Conservation (phyloP, 139 green algal genomes). For the Spirogloea muscicola region DNA sequence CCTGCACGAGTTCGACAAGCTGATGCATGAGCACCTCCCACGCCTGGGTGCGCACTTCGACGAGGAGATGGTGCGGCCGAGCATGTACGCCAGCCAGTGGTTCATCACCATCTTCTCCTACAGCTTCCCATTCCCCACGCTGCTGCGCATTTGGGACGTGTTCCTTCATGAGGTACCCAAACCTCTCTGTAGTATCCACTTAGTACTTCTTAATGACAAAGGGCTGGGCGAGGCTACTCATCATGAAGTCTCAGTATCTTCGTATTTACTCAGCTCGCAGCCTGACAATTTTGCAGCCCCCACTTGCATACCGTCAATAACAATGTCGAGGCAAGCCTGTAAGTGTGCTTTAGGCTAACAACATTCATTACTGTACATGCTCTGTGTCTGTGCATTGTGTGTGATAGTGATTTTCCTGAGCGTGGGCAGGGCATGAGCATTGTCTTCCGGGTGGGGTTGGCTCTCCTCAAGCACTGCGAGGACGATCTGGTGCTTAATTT, state of each 20-base stretch:
- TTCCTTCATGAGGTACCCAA: constrained; percentile 80
- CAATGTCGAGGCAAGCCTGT: no score
- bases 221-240: not conserved
- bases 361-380: no score
- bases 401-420: constrained; percentile 18
- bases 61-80: constrained; percentile 23
- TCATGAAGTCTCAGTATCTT: not conserved
- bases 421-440: constrained; percentile 55
- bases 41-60: constrained; percentile 58
- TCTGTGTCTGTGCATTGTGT: no score
- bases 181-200: no score
- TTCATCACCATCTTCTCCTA: constrained; percentile 88
- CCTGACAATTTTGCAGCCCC: no score
- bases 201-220: no score
- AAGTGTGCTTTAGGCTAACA: no score
- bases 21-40: constrained; percentile 54
- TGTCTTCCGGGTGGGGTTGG: constrained; percentile 70
- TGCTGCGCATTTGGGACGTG: constrained; percentile 78
- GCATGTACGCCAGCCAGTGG: constrained; percentile 80
- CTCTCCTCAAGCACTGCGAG: constrained; percentile 60
- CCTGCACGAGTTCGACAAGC: constrained; percentile 63
- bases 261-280: not conserved
- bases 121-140: constrained; percentile 72
- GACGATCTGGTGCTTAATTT: constrained; percentile 49
- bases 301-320: no score